Percentiles rank a stretch among this genome's conserved stretches.
Conservation (phyloP, 306 rosid species). For the Trichosanthes cucumerina region DNA sequence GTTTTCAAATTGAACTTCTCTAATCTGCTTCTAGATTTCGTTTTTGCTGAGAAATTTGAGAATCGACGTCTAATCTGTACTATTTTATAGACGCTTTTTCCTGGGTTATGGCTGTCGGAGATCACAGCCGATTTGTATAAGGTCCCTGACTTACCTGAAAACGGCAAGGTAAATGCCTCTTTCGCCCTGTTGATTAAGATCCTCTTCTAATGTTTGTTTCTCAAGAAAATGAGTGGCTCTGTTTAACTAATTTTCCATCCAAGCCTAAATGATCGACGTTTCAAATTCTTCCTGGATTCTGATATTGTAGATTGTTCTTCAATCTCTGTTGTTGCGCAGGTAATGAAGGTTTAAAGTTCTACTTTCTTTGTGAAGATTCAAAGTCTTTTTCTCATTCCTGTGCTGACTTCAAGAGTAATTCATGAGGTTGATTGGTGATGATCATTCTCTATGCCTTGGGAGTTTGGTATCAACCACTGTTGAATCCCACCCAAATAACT, state of each 20-base stretch:
- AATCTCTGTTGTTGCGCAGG: neutral
- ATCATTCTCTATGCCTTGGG: neutral
- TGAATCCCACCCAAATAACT: slow-evolving; percentile 11
- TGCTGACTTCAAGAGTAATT: neutral
- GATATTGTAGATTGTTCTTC: neutral
- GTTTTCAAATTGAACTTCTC: neutral
- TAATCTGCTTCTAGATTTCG: neutral
- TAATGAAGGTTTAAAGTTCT: neutral
- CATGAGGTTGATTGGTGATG: neutral
- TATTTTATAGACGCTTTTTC: slow-evolving; percentile 42
- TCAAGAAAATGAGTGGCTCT: neutral
- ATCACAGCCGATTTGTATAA: slow-evolving; percentile 58
- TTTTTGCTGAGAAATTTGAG: neutral
- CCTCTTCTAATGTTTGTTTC: neutral
- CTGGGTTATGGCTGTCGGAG: slow-evolving; percentile 66
- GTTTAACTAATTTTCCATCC: neutral
- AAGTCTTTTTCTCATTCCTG: neutral
- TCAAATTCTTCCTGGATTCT: neutral
- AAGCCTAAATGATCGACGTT: neutral
- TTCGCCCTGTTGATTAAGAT: neutral
- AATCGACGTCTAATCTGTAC: neutral
- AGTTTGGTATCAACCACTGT: slow-evolving; percentile 3
- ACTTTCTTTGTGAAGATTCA: neutral
- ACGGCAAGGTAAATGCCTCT: slow-evolving; percentile 39
- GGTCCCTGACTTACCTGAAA: slow-evolving; percentile 47